Evolutionary conservation across 176 grass and related monocot genomes (phyloP).

Genomic region (Neostapfia colusana): DNA sequence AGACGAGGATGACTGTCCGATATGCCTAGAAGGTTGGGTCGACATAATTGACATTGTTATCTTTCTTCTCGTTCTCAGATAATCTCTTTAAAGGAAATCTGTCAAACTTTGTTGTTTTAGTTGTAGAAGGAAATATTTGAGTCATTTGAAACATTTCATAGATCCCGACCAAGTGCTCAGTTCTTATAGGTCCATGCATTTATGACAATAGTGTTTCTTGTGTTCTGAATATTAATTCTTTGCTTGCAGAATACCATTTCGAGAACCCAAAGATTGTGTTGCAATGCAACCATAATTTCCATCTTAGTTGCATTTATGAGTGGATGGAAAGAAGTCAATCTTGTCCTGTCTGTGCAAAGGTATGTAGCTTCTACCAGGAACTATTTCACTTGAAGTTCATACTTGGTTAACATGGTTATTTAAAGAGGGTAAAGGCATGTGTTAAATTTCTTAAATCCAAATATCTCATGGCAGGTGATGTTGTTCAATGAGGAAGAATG

Average conservation of each 20-base stretch:
- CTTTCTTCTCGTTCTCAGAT: not conserved
- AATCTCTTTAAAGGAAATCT: not conserved
- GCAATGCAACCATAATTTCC: slow-evolving; percentile 77
- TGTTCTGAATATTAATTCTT: not conserved
- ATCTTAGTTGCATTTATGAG: slow-evolving; percentile 79
- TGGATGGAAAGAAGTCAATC: slow-evolving; percentile 87
- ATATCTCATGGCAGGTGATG: slow-evolving; percentile 46
- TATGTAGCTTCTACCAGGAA: slow-evolving; percentile 38
- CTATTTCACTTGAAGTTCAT: slow-evolving; percentile 8
- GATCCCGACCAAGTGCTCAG: not conserved
- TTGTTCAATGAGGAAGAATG: slow-evolving; percentile 51
- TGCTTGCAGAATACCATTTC: slow-evolving; percentile 51
- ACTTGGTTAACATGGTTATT: slow-evolving; percentile 3
- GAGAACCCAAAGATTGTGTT: slow-evolving; percentile 62
- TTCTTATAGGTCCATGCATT: not conserved
- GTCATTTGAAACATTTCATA: slow-evolving; percentile 19
- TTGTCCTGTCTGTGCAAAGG: slow-evolving; percentile 69
- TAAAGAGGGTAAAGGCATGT: not conserved
- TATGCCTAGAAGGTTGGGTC: slow-evolving; percentile 76
- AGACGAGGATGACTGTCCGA: slow-evolving; percentile 64
- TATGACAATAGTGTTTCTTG: not conserved
- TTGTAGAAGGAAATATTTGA: not conserved
- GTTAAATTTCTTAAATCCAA: not conserved
- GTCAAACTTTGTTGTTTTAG: slow-evolving; percentile 8
- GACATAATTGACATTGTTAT: slow-evolving; percentile 13